Base-by-base conservation (phyloP, 441 rosid species). In the Sinapis alba region DNA sequence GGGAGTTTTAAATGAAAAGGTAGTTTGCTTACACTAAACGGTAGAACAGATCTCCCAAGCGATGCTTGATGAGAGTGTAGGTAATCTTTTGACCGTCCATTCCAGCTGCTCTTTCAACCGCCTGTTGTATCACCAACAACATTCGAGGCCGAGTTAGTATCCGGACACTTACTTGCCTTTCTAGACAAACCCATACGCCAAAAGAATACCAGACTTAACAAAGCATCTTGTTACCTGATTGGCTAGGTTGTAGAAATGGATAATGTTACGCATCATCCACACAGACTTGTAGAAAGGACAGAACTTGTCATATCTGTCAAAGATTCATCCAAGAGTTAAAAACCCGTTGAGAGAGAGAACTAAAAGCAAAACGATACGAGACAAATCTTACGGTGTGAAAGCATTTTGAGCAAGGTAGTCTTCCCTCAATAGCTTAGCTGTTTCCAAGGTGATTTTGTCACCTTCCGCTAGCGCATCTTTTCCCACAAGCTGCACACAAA, bases 201-300 rank as follows among this genome's bases (percentile, higher is more conserved):
- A 45, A 6, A 10, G 13, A 15, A 45, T n/a, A 24, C 12, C 18
- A 24, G 5, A 50, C 51, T 56, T 53, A 5, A 26, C 61, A 57
- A 57, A 21, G 72, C 59, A 51, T 47, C 12, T 54, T 8, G 18
- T 32, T 83, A 96, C 99, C 97, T 92, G 99, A 73, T 96, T 94
- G 84, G 99, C 97, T 88, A 96, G 81, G 82, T 87, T 91, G 86
- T 81, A 90, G 86, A 88, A 96, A 84, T 94, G 98, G 70, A 96
- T 88, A 30, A 96, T 96, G 88, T 96, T 96, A 81, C 98, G 98
- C 99, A 96, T 96, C 98, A 96, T 90, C 99, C 99, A 96, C 74
- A 96, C 96, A 24, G 98, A 94, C 80, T 96, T 96, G 95, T 94
- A 96, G 88, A 96, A 96, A 51, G 99, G 98, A 66, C 99, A 96